phyloP scores from a whole-genome alignment of 1,284 basidiomycete genomes.

The Ustilago trichophora region DNA sequence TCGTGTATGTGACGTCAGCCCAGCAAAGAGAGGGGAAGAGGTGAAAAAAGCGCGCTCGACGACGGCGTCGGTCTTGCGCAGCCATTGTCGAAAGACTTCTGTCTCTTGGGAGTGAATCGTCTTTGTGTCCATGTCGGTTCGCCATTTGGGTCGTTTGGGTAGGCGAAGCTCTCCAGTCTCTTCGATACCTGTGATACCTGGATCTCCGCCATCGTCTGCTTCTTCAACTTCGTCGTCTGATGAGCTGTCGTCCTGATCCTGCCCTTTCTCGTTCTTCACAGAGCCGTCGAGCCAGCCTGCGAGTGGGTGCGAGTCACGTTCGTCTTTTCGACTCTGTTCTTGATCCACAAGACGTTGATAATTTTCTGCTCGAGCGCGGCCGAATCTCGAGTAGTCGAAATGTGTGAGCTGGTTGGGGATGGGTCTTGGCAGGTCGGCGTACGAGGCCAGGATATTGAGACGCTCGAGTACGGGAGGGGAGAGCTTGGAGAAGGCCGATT shows the following conservation, averaged over 20 bases:
- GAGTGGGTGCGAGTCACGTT: conserved; percentile 22
- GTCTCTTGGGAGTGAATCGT: conserved; percentile 50
- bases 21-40: conserved; percentile 42
- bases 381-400: conserved; percentile 45
- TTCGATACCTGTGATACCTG: conserved; percentile 26
- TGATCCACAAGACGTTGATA: conserved; percentile 12
- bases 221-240: conserved; percentile 8
- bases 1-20: conserved; percentile 28
- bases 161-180: conserved; percentile 39
- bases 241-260: not conserved
- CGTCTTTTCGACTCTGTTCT: conserved; percentile 12
- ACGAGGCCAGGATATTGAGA: conserved; percentile 49
- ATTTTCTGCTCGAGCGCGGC: conserved; percentile 32
- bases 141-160: conserved; percentile 54
- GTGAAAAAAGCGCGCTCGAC: conserved; percentile 48
- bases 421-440: conserved; percentile 38
- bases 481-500: conserved; percentile 54
- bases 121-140: conserved; percentile 47
- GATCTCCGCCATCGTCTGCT: conserved; percentile 2
- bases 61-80: conserved; percentile 44
- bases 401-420: conserved; percentile 18
- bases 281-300: conserved; percentile 17
- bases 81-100: conserved; percentile 54
- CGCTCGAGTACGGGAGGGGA: conserved; percentile 46
- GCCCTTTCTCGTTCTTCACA: not conserved